Conservation (phyloP, 768 basidiomycete genomes). For the Boletales sp. region DNA sequence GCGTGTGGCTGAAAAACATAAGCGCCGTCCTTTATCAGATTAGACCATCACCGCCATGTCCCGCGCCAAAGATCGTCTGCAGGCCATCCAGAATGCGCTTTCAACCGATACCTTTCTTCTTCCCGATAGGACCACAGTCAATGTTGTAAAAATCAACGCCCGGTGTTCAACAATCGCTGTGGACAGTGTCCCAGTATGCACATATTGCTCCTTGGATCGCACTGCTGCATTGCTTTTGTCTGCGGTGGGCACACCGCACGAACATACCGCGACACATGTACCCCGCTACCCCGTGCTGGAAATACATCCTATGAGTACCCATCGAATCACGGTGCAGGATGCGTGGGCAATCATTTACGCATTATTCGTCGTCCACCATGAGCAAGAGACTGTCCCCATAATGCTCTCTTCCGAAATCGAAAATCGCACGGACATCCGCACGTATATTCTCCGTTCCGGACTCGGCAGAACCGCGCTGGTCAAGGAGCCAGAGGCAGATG, state of each 20-base stretch:
- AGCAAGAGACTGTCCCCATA: conserved; percentile 41
- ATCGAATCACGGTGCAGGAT: conserved; percentile 27
- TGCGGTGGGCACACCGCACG: conserved; percentile 18
- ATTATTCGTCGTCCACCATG: conserved; percentile 37
- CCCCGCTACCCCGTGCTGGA: conserved; percentile 18
- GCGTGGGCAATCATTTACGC: conserved; percentile 42
- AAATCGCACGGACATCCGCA: conserved; percentile 31
- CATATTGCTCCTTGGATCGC: conserved; percentile 9
- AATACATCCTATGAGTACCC: conserved; percentile 2
- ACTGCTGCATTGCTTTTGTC: conserved; percentile 12
- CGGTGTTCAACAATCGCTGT: conserved; percentile 1
- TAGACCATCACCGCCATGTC: conserved; percentile 10
- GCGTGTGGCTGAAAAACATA: conserved; percentile 8
- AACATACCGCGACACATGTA: conserved; percentile 16
- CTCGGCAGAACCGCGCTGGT: conserved; percentile 21
- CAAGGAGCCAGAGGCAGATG: conserved; percentile 11
- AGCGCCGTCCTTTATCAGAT: conserved; percentile 7
- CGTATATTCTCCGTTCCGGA: conserved; percentile 39
- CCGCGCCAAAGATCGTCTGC: conserved; percentile 2
- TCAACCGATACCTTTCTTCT: conserved; percentile 6
- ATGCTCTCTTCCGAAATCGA: conserved; percentile 25
- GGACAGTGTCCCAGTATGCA: conserved; percentile 9
- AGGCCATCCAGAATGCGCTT: conserved; percentile 13
- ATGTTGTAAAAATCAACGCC: not conserved
- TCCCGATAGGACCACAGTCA: conserved; percentile 15